Conservation (phyloP, 208 protist species). For the Leishmania amazonensis region DNA sequence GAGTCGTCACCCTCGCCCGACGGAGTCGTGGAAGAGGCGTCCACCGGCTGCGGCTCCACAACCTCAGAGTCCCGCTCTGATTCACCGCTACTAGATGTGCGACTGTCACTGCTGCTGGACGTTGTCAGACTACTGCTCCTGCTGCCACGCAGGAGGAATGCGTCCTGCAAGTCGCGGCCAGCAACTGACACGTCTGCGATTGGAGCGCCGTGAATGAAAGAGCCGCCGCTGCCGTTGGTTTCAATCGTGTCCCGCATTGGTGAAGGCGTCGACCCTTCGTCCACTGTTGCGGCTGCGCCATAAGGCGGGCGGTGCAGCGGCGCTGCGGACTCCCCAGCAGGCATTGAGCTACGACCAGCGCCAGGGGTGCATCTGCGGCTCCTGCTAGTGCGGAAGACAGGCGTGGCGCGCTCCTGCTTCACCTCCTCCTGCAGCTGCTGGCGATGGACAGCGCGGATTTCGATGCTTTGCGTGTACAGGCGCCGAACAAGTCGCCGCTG, state of each 20-base stretch:
- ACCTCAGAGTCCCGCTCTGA: background rate
- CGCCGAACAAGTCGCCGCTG: slow-evolving; percentile 36
- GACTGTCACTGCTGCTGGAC: slow-evolving; percentile 3
- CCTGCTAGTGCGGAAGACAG: background rate
- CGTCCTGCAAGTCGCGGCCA: slow-evolving; percentile 15
- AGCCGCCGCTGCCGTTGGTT: background rate
- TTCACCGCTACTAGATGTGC: background rate
- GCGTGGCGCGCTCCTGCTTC: slow-evolving; percentile 10
- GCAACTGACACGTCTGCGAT: background rate
- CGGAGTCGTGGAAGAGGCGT: background rate
- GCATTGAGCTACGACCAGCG: background rate
- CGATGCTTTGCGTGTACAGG: slow-evolving; percentile 39
- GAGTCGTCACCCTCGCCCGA: background rate
- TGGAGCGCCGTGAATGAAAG: background rate
- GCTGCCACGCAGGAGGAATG: slow-evolving; percentile 11
- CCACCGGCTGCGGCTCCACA: background rate
- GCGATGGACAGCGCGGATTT: slow-evolving; percentile 17
- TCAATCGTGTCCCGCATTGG: background rate
- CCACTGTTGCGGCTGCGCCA: background rate
- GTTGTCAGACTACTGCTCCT: slow-evolving; percentile 11
- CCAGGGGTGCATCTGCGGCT: slow-evolving; percentile 12
- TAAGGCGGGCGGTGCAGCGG: slow-evolving; percentile 6
- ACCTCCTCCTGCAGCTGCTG: slow-evolving; percentile 29
- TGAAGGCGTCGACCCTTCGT: background rate
- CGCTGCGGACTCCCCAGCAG: slow-evolving; percentile 2